phyloP scores from a whole-genome alignment of 306 rosid genomes.

The Acmispon strigosus region DNA sequence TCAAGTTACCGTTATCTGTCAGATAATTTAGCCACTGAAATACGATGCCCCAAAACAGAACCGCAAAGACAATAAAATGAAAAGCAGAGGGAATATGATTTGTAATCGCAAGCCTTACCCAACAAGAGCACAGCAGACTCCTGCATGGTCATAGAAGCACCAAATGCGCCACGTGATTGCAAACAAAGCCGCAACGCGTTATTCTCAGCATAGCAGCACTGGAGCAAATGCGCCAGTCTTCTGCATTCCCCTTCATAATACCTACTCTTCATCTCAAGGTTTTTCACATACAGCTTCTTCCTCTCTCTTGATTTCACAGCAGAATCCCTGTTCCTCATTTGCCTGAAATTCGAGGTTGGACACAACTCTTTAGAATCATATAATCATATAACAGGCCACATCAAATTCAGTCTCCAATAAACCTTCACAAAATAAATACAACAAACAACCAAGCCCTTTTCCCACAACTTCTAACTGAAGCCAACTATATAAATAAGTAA shows the following conservation, averaged over 20 bases:
- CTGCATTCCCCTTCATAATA: constrained; percentile 85
- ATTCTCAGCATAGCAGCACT: constrained; percentile 82
- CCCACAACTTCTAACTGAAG: neutral
- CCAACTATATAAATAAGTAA: neutral
- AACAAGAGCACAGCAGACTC: constrained; percentile 99
- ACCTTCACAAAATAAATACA: neutral
- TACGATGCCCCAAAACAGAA: neutral
- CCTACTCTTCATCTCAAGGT: constrained; percentile 76
- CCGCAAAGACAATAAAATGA: neutral
- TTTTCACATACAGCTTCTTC: constrained; percentile 61
- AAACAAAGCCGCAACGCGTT: constrained; percentile 65
- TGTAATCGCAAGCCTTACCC: constrained; percentile 50
- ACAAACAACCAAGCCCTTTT: neutral
- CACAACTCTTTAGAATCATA: constrained; percentile 2
- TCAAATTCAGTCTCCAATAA: neutral
- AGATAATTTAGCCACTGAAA: neutral
- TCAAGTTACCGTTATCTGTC: neutral
- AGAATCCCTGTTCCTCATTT: constrained; percentile 87
- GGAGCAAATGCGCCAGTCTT: constrained; percentile 80
- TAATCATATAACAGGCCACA: neutral
- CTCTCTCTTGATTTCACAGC: constrained; percentile 87
- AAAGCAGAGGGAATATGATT: neutral
- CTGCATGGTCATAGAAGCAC: constrained; percentile 75
- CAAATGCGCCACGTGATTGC: constrained; percentile 54
- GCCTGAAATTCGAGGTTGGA: constrained; percentile 43